Percentiles rank a stretch among this genome's conserved stretches.
Evolutionary conservation across 2,329 filamentous ascomycete genomes (phyloP).

Genomic region (Pseudogymnoascus sp.): DNA sequence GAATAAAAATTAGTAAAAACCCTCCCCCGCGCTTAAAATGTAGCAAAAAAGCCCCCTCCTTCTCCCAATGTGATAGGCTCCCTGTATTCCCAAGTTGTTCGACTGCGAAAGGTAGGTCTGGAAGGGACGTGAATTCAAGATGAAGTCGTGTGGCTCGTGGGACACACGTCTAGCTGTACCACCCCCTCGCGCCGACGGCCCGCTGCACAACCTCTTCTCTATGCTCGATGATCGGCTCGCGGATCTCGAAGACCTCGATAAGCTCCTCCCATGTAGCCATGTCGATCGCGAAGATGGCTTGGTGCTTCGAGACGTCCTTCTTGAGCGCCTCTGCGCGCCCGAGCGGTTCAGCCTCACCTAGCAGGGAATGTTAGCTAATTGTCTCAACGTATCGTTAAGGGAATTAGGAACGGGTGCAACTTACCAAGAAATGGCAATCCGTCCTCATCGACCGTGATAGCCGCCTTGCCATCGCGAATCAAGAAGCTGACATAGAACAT

Average conservation of each 20-base stretch:
- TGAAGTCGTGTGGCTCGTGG: neutral
- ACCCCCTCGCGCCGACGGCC: slow-evolving; percentile 14
- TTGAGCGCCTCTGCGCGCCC: slow-evolving; percentile 29
- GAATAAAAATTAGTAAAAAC: slow-evolving; percentile 7
- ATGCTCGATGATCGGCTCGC: slow-evolving; percentile 78
- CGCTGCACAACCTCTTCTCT: slow-evolving; percentile 47
- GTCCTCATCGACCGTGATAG: slow-evolving; percentile 65
- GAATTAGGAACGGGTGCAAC: slow-evolving; percentile 32
- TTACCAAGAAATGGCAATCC: slow-evolving; percentile 74
- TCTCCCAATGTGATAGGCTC: neutral
- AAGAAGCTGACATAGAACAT: slow-evolving; percentile 95
- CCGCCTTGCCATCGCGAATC: slow-evolving; percentile 76
- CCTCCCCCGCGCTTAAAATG: neutral
- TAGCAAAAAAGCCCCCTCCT: neutral
- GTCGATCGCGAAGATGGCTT: slow-evolving; percentile 84
- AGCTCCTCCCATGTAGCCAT: slow-evolving; percentile 77
- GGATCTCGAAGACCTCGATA: slow-evolving; percentile 69
- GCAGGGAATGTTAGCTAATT: slow-evolving; percentile 40
- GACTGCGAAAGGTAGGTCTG: neutral
- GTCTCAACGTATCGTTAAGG: slow-evolving; percentile 34
- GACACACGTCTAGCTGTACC: slow-evolving; percentile 18
- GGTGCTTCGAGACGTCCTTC: slow-evolving; percentile 61
- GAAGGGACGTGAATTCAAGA: neutral
- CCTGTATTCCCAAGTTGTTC: neutral
- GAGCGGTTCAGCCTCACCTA: slow-evolving; percentile 17